Percentiles rank a stretch among this genome's conserved stretches.
phyloP scores from a whole-genome alignment of 2,329 filamentous ascomycete species.

The Aspergillus spinulosporus region DNA sequence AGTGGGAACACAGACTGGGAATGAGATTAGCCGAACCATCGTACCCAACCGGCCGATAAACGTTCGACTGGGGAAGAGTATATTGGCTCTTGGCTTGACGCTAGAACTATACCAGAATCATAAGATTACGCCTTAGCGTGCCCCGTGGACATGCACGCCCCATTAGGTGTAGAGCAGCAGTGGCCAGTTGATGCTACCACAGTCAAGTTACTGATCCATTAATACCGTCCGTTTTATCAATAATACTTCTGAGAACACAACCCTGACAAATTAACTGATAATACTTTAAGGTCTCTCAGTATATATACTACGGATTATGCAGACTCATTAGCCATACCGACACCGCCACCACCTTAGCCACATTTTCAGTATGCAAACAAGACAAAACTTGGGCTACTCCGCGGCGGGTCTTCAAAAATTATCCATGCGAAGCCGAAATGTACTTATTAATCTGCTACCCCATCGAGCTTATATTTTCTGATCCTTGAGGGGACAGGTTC shows the following conservation, averaged over 20 bases:
- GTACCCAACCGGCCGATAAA: not conserved
- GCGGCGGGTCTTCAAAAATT: constrained; percentile 12
- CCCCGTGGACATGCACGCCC: not conserved
- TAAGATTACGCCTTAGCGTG: constrained; percentile 20
- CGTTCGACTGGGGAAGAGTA: not conserved
- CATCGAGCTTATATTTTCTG: too few relatives aligned
- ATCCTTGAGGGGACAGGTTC: not conserved
- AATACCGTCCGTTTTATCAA: too few relatives aligned
- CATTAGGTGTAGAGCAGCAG: too few relatives aligned
- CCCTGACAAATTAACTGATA: too few relatives aligned
- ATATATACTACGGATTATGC: too few relatives aligned
- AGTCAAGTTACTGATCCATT: too few relatives aligned
- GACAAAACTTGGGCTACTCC: constrained; percentile 20
- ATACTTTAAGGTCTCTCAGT: too few relatives aligned
- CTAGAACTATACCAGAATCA: constrained; percentile 37
- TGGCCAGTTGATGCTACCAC: too few relatives aligned
- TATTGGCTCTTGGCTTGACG: constrained; percentile 29
- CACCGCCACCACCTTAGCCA: constrained; percentile 5
- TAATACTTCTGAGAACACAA: too few relatives aligned
- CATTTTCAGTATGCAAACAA: constrained; percentile 25
- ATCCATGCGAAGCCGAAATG: not conserved
- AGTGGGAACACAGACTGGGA: not conserved
- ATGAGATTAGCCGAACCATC: not conserved
- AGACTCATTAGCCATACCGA: too few relatives aligned
- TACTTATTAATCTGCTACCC: too few relatives aligned